phyloP scores from a whole-genome alignment of 352 stramenopile genomes.

The Globisporangium abappressorium region DNA sequence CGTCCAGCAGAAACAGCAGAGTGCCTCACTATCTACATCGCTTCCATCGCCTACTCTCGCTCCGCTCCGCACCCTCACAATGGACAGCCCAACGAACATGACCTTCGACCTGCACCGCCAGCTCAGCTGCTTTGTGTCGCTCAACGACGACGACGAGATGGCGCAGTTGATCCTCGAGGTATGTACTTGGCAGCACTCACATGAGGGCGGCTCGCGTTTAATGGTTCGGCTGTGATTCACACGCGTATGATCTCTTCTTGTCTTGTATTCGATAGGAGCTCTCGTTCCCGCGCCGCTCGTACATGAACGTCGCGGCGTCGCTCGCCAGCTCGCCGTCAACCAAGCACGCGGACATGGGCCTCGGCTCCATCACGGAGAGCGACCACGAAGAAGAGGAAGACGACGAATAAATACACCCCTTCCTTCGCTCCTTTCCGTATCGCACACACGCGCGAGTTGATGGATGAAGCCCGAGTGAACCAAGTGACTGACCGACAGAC shows the following conservation, averaged over 20 bases:
- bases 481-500: neutral
- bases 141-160: slow-evolving; percentile 70
- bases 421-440: neutral
- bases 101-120: slow-evolving; percentile 52
- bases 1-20: neutral
- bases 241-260: neutral
- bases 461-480: neutral
- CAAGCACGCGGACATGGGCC: slow-evolving; percentile 40
- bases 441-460: neutral
- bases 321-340: slow-evolving; percentile 63
- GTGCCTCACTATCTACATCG: neutral
- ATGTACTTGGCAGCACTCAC: neutral
- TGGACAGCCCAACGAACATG: slow-evolving; percentile 33
- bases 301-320: slow-evolving; percentile 52
- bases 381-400: slow-evolving; percentile 50
- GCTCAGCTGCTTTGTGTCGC: slow-evolving; percentile 71
- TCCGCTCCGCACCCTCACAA: slow-evolving; percentile 13
- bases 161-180: slow-evolving; percentile 76
- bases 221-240: neutral
- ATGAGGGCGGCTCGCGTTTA: neutral
- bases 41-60: neutral
- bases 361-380: slow-evolving; percentile 77
- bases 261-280: slow-evolving; percentile 41
- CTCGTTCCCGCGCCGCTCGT: slow-evolving; percentile 52
- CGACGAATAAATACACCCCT: slow-evolving; percentile 6